A percentile compares a stretch with the other conserved stretches of the same genome.
These are phyloP conservation scores for Boletus reticuloceps DNA, from an alignment of 768 basidiomycete species.

Conservation along the genomic window DNA sequence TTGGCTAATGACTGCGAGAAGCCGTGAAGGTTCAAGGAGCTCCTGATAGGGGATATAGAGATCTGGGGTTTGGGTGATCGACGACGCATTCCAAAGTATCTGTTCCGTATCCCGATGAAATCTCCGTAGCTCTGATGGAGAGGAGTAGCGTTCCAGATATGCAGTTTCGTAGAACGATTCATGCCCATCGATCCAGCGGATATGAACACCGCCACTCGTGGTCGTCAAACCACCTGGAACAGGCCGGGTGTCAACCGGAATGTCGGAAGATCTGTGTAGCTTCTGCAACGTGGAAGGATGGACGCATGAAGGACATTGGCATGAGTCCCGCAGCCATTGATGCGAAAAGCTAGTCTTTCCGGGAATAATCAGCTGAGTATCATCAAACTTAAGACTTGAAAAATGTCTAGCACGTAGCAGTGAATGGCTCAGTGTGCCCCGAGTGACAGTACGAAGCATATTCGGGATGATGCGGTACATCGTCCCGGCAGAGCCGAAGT, in stretches of 20 bases:
- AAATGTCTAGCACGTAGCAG: background rate
- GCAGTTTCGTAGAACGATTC: slow-evolving; percentile 48
- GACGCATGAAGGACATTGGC: slow-evolving; percentile 67
- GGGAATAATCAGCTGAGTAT: slow-evolving; percentile 14
- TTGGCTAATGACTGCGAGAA: slow-evolving; percentile 64
- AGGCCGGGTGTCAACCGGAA: slow-evolving; percentile 51
- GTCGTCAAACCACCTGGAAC: slow-evolving; percentile 40
- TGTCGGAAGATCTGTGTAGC: slow-evolving; percentile 65
- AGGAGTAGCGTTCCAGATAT: slow-evolving; percentile 52
- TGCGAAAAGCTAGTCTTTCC: slow-evolving; percentile 54
- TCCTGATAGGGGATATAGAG: slow-evolving; percentile 58
- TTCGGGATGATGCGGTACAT: too few relatives aligned
- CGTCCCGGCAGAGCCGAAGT: background rate
- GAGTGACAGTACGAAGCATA: slow-evolving; percentile 7
- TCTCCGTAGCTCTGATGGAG: slow-evolving; percentile 28
- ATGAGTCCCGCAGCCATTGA: slow-evolving; percentile 84
- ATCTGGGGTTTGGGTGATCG: slow-evolving; percentile 36
- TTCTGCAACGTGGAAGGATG: slow-evolving; percentile 81
- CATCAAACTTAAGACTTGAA: slow-evolving; percentile 11
- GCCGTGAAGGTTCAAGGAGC: slow-evolving; percentile 42
- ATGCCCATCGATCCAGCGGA: slow-evolving; percentile 61
- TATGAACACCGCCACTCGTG: slow-evolving; percentile 43
- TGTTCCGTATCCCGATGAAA: slow-evolving; percentile 46
- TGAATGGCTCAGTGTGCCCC: background rate
- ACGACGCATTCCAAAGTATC: slow-evolving; percentile 44